phyloP scores from a whole-genome alignment of 257 asterid species.

The Lavandula angustifolia region DNA sequence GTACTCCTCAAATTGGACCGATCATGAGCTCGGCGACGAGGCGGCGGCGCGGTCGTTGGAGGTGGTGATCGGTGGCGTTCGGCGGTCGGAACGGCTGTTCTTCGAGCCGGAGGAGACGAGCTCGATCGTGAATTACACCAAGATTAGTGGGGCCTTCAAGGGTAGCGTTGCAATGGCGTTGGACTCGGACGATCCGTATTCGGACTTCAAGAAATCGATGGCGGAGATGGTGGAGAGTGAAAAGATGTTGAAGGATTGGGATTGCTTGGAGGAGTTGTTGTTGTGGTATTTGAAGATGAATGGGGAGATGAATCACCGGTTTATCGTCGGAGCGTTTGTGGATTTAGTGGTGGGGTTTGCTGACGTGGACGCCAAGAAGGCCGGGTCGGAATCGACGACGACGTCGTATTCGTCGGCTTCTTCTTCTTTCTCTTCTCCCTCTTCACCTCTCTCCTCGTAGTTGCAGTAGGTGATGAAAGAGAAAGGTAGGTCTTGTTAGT shows the following conservation, averaged over 20 bases:
- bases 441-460: neutral
- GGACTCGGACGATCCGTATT: conserved; percentile 64
- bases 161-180: conserved; percentile 50
- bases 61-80: conserved; percentile 38
- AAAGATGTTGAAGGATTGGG: conserved; percentile 60
- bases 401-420: conserved; percentile 23
- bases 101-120: conserved; percentile 60
- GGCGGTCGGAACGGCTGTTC: conserved; percentile 55
- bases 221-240: conserved; percentile 63
- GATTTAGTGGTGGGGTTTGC: conserved; percentile 49
- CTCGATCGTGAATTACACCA: conserved; percentile 33
- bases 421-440: conserved; percentile 20
- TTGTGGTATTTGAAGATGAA: conserved; percentile 70
- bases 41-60: conserved; percentile 32
- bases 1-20: neutral
- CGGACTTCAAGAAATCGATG: conserved; percentile 75
- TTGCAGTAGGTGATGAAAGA: too few species aligned
- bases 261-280: conserved; percentile 60
- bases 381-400: neutral
- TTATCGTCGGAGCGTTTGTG: conserved; percentile 60
- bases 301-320: conserved; percentile 50
- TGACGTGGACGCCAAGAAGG: neutral
- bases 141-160: conserved; percentile 35
- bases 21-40: neutral
- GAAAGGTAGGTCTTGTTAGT: too few species aligned